Evolutionary conservation across 2,329 filamentous ascomycete species (phyloP).

Genomic region (Furcasterigmium sp.): DNA sequence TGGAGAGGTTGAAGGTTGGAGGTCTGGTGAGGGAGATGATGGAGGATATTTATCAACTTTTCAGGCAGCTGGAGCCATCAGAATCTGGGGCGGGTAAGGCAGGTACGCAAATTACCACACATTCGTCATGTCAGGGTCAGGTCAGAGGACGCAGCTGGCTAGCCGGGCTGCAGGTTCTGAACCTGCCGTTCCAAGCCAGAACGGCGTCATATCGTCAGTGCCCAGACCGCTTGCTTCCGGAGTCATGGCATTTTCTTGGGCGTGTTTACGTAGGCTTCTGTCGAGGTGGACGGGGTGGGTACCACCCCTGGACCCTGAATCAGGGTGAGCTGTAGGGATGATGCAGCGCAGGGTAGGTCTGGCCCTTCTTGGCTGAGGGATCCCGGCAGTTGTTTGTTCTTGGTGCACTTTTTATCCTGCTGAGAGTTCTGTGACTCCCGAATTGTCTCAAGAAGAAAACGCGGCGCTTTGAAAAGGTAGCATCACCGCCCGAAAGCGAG

Average conservation of each 20-base stretch:
- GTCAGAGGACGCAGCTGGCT: constrained; percentile 2
- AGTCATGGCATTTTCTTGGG: neutral
- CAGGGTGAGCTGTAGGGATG: neutral
- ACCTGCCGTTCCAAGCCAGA: constrained; percentile 3
- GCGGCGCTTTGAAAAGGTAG: no score
- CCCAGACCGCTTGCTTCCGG: neutral
- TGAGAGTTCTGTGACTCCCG: no score
- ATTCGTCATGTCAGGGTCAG: constrained; percentile 3
- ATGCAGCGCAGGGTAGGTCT: neutral
- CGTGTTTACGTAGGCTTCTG: neutral
- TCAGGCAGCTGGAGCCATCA: neutral
- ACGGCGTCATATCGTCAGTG: constrained; percentile 8
- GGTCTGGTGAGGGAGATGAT: neutral
- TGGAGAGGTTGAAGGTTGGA: constrained; percentile 1
- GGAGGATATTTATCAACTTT: constrained; percentile 10
- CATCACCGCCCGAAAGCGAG: neutral
- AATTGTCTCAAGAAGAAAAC: no score
- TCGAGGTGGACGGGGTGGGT: no score
- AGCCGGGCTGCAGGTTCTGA: constrained; percentile 13
- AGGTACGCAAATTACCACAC: neutral
- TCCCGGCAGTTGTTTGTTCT: neutral
- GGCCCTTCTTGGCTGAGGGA: no score
- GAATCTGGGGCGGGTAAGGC: no score
- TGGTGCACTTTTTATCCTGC: no score
- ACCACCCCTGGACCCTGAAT: neutral